Evolutionary conservation across 2,329 filamentous ascomycete species (phyloP), one percentile per base, ranked within the genome.

Genomic region (Pseudopithomyces chartarum): DNA sequence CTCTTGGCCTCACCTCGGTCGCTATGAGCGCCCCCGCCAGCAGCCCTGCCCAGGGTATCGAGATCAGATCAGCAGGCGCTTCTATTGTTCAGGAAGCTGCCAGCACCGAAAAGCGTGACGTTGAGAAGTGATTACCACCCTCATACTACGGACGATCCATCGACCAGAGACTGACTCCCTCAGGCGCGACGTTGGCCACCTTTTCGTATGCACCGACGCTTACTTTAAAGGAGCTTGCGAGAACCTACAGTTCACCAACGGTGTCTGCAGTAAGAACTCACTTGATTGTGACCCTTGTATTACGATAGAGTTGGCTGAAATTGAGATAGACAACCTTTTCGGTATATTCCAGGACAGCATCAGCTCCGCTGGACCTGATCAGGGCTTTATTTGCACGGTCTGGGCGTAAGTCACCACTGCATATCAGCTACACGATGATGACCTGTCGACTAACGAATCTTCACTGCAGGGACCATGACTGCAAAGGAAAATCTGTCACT

Each of bases 161-260:
- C 3, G 23, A 32, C 12, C 17, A 49, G 20, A 17, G 13, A 17
- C 52, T 49, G 26, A 52, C 12, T 38, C n/a, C 26, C 19, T 23
- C 6, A 55, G 53, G 38, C 53, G 53, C 29, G 53, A 45, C 15
- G 5, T 15, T 11, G 53, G 53, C 38, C 36, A 50, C 20, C 36
- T 55, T 39, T 55, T 50, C 46, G 39, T 55, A 19, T 55, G 53
- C 53, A 45, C 45, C 13, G 38, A 42, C 26, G 6, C 8, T n/a
- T 15, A 44, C 26, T 55, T 50, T 19, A 11, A 13, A 13, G 53
- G 53, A 40, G 44, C 17, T 3, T 55, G 53, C 53, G 36, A 55
- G 39, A 55, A 55, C 38, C 39, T 55, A 23, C 39, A 49, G n/a
- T 55, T 55, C 39, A 55, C 38, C 19, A 55, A 45, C 32, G 45